These are phyloP conservation scores for Cryptococcus depauperatus DNA, from an alignment of 1,284 basidiomycete species.

Conservation along the genomic window DNA sequence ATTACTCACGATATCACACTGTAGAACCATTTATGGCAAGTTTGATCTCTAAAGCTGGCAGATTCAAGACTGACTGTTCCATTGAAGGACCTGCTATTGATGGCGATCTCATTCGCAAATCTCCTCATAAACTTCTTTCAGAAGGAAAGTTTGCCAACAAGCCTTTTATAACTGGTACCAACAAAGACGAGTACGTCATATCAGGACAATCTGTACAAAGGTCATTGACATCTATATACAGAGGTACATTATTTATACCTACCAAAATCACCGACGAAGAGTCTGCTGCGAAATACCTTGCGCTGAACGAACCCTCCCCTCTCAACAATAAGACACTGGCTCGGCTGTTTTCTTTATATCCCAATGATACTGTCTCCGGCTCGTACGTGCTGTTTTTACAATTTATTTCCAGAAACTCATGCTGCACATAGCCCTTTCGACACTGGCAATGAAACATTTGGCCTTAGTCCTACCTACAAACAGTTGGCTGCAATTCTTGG, in stretches of 20 bases:
- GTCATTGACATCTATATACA: constrained; percentile 2
- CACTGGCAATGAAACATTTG: constrained; percentile 38
- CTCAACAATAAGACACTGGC: constrained; percentile 9
- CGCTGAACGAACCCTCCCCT: constrained; percentile 18
- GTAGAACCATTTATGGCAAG: not conserved
- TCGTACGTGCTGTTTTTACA: constrained; percentile 15
- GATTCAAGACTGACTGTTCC: not conserved
- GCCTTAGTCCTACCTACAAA: constrained; percentile 21
- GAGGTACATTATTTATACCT: constrained; percentile 35
- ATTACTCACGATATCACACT: too few relatives aligned
- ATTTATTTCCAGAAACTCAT: not conserved
- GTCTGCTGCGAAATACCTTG: constrained; percentile 14
- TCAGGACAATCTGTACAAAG: not conserved
- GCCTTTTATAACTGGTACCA: constrained; percentile 43
- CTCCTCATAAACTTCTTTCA: constrained; percentile 30
- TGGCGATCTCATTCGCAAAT: constrained; percentile 36
- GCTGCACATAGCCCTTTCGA: constrained; percentile 25
- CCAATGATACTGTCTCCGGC: constrained; percentile 22
- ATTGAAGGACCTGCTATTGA: constrained; percentile 33
- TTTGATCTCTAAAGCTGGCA: too few relatives aligned
- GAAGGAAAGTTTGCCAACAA: constrained; percentile 33
- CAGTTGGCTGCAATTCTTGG: constrained; percentile 25
- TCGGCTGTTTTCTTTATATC: constrained; percentile 25
- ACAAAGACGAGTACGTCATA: constrained; percentile 33
- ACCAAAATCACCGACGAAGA: constrained; percentile 16